Evolutionary conservation across 73 alveolate genomes (phyloP).

Genomic region (Paramecium tetraurelia): DNA sequence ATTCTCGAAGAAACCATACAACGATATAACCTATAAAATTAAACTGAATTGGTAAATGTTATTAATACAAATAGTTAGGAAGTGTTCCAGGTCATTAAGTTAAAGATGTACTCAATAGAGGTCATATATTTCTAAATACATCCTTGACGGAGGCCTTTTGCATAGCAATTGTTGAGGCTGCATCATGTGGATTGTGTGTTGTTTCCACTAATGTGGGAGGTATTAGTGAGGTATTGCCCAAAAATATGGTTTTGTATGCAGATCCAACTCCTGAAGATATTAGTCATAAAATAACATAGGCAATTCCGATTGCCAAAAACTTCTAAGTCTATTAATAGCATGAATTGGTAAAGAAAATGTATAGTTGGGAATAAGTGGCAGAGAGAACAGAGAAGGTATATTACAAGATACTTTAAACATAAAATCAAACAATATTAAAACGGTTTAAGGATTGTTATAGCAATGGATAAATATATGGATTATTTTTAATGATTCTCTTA

Average conservation of each 20-base stretch:
- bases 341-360: constrained; percentile 73
- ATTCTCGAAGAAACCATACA: constrained; percentile 92
- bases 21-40: constrained; percentile 73
- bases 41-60: constrained; percentile 69
- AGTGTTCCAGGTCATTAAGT: constrained; percentile 94
- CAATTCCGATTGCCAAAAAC: constrained; percentile 49
- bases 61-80: constrained; percentile 79
- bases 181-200: constrained; percentile 95
- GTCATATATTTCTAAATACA: constrained; percentile 97
- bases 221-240: constrained; percentile 97
- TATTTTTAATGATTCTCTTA: not conserved
- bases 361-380: constrained; percentile 95
- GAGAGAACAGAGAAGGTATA: constrained; percentile 90
- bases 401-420: constrained; percentile 68
- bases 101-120: constrained; percentile 89
- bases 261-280: constrained; percentile 82
- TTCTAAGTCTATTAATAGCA: constrained; percentile 52
- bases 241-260: constrained; percentile 84
- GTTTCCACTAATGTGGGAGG: constrained; percentile 99
- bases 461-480: constrained; percentile 61
- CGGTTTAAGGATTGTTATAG: constrained; percentile 73
- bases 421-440: constrained; percentile 64
- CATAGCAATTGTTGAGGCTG: constrained; percentile 99
- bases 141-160: constrained; percentile 99
- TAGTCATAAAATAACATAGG: not conserved